These are phyloP conservation scores for Trichosanthes truncata DNA, from an alignment of 306 rosid species.

Conservation along the genomic window DNA sequence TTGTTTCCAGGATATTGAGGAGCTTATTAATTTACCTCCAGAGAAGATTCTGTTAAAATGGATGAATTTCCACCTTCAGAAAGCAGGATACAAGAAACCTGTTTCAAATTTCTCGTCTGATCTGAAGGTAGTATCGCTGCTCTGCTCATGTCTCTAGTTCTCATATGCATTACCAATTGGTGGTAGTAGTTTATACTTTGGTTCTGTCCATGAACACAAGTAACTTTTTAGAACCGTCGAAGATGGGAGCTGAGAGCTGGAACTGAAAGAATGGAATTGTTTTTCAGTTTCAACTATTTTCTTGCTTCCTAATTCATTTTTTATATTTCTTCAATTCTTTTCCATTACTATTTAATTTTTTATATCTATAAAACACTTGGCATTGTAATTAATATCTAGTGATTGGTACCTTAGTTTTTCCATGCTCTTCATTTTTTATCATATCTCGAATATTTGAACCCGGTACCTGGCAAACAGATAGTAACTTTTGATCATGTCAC, in stretches of 20 bases:
- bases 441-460: slow-evolving; percentile 2
- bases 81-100: slow-evolving; percentile 72
- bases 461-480: not conserved
- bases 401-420: not conserved
- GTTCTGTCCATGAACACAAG: not conserved
- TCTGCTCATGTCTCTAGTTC: not conserved
- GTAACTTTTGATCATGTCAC: slow-evolving; percentile 4
- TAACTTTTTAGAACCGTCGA: not conserved
- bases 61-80: slow-evolving; percentile 95
- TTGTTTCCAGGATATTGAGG: slow-evolving; percentile 77
- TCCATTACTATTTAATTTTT: not conserved
- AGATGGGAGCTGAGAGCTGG: not conserved
- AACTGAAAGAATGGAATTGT: not conserved
- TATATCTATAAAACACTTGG: not conserved
- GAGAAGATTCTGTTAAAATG: slow-evolving; percentile 84
- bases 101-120: slow-evolving; percentile 82
- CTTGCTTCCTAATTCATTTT: not conserved
- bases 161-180: not conserved
- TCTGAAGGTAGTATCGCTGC: slow-evolving; percentile 52
- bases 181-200: not conserved
- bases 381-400: not conserved
- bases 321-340: not conserved
- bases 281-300: not conserved
- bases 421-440: not conserved
- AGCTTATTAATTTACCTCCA: slow-evolving; percentile 84